A percentile compares a stretch with the other conserved stretches of the same genome.
phyloP scores from a whole-genome alignment of 2,329 filamentous ascomycete species.

The Tympanopsis confertula region DNA sequence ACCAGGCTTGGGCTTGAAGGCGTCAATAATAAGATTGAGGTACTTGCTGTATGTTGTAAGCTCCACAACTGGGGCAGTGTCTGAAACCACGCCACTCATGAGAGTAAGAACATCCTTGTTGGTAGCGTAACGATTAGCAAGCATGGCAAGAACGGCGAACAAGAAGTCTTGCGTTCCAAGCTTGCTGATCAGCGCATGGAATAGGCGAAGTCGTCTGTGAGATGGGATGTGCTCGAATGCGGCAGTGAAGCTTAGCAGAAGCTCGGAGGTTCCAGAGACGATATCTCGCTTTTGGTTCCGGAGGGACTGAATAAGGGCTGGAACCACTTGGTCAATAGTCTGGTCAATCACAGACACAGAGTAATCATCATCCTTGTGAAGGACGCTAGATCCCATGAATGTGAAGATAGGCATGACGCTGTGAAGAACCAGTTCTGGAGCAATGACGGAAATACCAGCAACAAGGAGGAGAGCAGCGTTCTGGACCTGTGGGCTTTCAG shows the following conservation, averaged over 20 bases:
- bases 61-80: slow-evolving; percentile 60
- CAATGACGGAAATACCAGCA: slow-evolving; percentile 73
- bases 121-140: slow-evolving; percentile 76
- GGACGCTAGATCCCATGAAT: slow-evolving; percentile 85
- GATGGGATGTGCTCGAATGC: slow-evolving; percentile 92
- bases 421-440: slow-evolving; percentile 83
- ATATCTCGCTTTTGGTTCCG: slow-evolving; percentile 68
- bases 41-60: slow-evolving; percentile 38
- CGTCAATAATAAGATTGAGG: background rate
- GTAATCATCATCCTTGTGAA: slow-evolving; percentile 91
- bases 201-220: slow-evolving; percentile 72
- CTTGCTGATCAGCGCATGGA: slow-evolving; percentile 73
- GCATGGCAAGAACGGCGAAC: slow-evolving; percentile 76
- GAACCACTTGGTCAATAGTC: slow-evolving; percentile 88
- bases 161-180: slow-evolving; percentile 78
- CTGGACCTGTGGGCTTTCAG: slow-evolving; percentile 83
- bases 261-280: slow-evolving; percentile 72
- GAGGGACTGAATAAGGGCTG: slow-evolving; percentile 76
- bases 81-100: slow-evolving; percentile 67
- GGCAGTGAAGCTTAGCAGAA: slow-evolving; percentile 89
- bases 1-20: background rate
- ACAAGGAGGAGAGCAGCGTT: slow-evolving; percentile 82
- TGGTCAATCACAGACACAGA: slow-evolving; percentile 92
- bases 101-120: slow-evolving; percentile 56
- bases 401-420: slow-evolving; percentile 99